Conservation (phyloP, 768 basidiomycete species). For the Porphyrellus cyaneotinctus region DNA sequence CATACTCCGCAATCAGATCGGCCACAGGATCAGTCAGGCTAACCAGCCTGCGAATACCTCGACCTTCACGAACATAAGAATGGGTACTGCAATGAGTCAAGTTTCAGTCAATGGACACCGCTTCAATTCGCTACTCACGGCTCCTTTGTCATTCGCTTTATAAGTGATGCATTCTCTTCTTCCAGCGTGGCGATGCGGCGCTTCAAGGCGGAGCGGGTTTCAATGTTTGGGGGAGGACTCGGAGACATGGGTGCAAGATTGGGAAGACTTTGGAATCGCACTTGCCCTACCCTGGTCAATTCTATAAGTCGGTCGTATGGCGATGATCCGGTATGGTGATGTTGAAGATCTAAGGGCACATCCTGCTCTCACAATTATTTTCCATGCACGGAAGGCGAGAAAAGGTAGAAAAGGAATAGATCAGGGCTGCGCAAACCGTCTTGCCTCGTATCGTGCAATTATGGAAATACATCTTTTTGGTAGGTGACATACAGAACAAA, state of each 20-base stretch:
- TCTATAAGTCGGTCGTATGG: background rate
- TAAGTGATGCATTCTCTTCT: conserved; percentile 1
- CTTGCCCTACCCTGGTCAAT: too few relatives aligned
- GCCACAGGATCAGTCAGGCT: background rate
- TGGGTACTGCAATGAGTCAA: background rate
- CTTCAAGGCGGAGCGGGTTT: background rate
- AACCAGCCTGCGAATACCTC: conserved; percentile 8
- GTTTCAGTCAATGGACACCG: background rate
- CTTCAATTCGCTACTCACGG: background rate
- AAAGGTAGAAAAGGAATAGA: too few relatives aligned
- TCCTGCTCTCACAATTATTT: too few relatives aligned
- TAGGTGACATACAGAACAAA: too few relatives aligned
- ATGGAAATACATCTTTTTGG: too few relatives aligned
- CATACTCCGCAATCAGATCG: conserved; percentile 6
- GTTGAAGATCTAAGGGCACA: too few relatives aligned
- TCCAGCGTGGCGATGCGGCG: conserved; percentile 4
- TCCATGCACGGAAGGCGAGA: too few relatives aligned
- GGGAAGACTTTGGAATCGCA: too few relatives aligned
- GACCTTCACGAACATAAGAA: conserved; percentile 1
- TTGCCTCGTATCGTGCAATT: too few relatives aligned
- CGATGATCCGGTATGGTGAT: too few relatives aligned
- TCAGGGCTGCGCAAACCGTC: too few relatives aligned
- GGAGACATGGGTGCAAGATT: background rate
- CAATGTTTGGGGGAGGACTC: background rate
- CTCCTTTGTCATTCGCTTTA: background rate